Evolutionary conservation across 2,329 filamentous ascomycete species (phyloP), one percentile per base, ranked within the genome.

Genomic region (Penicillium sumatraense): DNA sequence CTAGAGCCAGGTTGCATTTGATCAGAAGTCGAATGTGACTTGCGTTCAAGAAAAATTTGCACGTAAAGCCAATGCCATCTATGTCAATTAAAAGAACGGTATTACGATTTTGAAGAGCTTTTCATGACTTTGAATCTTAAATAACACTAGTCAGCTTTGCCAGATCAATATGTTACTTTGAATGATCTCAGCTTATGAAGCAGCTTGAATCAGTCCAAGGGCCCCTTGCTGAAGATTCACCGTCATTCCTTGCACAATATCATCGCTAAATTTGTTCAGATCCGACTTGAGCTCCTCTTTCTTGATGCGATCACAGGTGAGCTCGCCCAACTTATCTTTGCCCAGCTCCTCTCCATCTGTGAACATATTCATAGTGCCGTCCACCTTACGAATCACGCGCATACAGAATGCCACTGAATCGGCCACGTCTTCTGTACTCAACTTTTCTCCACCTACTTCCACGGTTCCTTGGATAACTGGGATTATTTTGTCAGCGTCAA

Each of bases 381-480:
- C 42, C 21, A 46, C 24, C 42, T 46, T 46, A 11, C 24, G 23
- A 29, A 46, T 46, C 10, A 46, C 42, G 5, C 42, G 42, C 10
- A 46, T 14, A 14, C 42, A 46, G 21, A 26, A 46, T 8, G 29
- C 24, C 10, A 46, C 42, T 29, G 42, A 46, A 9, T 46, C 2
- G 21, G 42, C 42, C 23, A 46, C 13, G 1, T 46, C 42, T 10
- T 46, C 42, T 10, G 5, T 13, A 31, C 23, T 46, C 13, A 46
- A 29, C 21, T 46, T 26, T 46, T 36, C 33, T 36, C 24, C 42
- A 31, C 42, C 42, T 13, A 46, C 21, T 46, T 46, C 42, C 42
- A 26, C 42, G n/a, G 21, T 26, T n/a, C 42, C 42, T 46, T 41
- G 77, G 78, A 20, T 66, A 66, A 13, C 72, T 68, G 0, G 72